Evolutionary conservation across 139 green algal species (phyloP).

Genomic region (Picochlorum sp.): DNA sequence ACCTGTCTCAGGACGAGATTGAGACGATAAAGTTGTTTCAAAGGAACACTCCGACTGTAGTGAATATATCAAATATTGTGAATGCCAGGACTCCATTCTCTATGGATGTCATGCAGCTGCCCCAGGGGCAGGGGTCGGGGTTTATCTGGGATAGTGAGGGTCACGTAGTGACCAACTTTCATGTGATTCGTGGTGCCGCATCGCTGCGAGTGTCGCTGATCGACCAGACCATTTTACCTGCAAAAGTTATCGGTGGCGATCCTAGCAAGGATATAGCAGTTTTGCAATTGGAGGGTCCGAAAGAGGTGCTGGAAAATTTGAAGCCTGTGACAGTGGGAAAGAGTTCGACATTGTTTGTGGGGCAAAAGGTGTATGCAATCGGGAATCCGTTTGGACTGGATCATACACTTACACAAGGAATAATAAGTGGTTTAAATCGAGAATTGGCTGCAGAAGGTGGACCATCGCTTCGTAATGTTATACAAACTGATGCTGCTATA

Average conservation of each 20-base stretch:
- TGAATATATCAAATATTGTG: conserved; percentile 51
- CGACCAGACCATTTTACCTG: conserved; percentile 33
- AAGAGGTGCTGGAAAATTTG: conserved; percentile 24
- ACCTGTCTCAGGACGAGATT: conserved; percentile 33
- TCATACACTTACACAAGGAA: conserved; percentile 59
- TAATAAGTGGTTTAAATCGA: conserved; percentile 54
- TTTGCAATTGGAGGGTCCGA: conserved; percentile 47
- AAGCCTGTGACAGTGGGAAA: conserved; percentile 22
- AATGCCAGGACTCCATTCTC: conserved; percentile 4
- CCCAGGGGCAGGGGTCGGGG: conserved; percentile 44
- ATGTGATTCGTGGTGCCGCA: conserved; percentile 42
- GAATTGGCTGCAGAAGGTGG: conserved; percentile 32
- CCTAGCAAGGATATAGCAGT: conserved; percentile 66
- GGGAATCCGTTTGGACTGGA: conserved; percentile 77
- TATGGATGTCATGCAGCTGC: conserved; percentile 34
- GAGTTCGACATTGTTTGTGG: conserved; percentile 27
- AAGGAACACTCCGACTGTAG: conserved; percentile 41
- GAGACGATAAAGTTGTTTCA: conserved; percentile 38
- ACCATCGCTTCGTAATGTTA: conserved; percentile 40
- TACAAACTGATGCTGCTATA: conserved; percentile 61
- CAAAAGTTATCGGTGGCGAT: conserved; percentile 37
- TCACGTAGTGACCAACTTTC: conserved; percentile 68
- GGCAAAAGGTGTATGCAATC: conserved; percentile 48
- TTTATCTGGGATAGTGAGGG: conserved; percentile 64
- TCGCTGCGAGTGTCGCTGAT: conserved; percentile 28